These are phyloP conservation scores for Diaporthe velutina DNA, from an alignment of 2,329 filamentous ascomycete species.

Conservation along the genomic window DNA sequence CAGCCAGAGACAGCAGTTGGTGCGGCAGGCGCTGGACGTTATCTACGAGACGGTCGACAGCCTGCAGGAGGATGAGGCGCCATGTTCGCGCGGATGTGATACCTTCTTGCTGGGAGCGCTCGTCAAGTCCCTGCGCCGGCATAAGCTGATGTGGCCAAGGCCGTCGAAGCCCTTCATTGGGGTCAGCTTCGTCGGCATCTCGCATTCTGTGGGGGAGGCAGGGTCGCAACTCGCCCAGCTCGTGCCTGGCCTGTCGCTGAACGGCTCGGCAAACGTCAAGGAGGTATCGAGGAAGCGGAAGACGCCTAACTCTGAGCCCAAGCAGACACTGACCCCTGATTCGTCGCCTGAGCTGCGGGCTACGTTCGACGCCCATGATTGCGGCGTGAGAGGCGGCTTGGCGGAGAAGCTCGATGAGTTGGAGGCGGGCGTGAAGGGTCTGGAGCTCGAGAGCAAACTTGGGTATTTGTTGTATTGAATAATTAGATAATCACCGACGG, in stretches of 20 bases:
- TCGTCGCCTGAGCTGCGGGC: constrained; percentile 43
- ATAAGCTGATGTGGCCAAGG: constrained; percentile 46
- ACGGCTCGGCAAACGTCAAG: neutral
- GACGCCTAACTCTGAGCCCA: constrained; percentile 35
- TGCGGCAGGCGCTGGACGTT: constrained; percentile 42
- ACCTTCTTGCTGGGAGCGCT: constrained; percentile 48
- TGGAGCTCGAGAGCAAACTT: constrained; percentile 47
- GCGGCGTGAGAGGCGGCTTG: constrained; percentile 41
- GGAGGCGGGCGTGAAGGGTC: constrained; percentile 42
- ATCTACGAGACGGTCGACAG: constrained; percentile 44
- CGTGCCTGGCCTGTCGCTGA: constrained; percentile 25
- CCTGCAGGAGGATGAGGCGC: constrained; percentile 38
- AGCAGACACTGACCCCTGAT: constrained; percentile 40
- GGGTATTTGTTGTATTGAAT: constrained; percentile 46
- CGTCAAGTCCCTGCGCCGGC: constrained; percentile 46
- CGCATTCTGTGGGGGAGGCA: constrained; percentile 42
- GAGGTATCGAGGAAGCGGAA: constrained; percentile 33
- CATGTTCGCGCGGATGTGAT: constrained; percentile 45
- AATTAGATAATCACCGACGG: neutral
- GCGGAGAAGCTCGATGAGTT: constrained; percentile 39
- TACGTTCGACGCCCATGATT: constrained; percentile 39
- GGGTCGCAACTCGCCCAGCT: constrained; percentile 37
- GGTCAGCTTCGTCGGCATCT: constrained; percentile 45
- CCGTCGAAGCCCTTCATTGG: constrained; percentile 44
- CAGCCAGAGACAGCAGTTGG: constrained; percentile 44